Evolutionary conservation across 441 rosid species (phyloP).

Genomic region (Pelargonium citronellum): DNA sequence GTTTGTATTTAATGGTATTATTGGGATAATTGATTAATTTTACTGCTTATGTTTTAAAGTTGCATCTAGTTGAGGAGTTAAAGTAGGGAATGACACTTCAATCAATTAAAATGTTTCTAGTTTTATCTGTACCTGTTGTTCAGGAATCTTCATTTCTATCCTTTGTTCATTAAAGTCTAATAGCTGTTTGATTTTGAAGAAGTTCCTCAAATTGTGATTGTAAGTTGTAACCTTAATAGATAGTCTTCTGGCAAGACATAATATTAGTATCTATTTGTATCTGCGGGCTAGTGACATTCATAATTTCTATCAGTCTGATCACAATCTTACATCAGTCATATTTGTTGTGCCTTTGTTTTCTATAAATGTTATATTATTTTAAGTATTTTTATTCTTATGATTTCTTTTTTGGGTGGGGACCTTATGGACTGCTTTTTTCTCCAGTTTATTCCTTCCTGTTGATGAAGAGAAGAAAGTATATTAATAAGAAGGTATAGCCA

Average conservation of each 20-base stretch:
- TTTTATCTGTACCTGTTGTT: neutral
- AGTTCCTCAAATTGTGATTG: neutral
- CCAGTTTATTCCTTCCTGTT: slow-evolving; percentile 5
- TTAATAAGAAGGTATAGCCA: neutral
- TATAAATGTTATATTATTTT: neutral
- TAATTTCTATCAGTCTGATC: neutral
- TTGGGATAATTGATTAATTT: neutral
- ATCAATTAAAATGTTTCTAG: neutral
- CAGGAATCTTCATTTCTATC: neutral
- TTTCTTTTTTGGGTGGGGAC: neutral
- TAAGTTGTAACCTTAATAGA: neutral
- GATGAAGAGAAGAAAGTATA: slow-evolving; percentile 4
- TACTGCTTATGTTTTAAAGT: neutral
- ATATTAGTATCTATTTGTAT: neutral
- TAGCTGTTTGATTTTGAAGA: too few species aligned
- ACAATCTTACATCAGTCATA: neutral
- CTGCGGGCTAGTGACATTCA: neutral
- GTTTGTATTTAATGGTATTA: neutral
- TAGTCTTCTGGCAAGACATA: neutral
- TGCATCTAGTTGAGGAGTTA: neutral
- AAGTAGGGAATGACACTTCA: neutral
- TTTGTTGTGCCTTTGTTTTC: neutral
- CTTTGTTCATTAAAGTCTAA: neutral
- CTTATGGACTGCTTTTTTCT: slow-evolving; percentile 5
- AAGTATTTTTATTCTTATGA: neutral